Evolutionary conservation across 805 yeast genomes (phyloP), one percentile per base, ranked within the genome.

Genomic region (Metschnikowia gelsemii): DNA sequence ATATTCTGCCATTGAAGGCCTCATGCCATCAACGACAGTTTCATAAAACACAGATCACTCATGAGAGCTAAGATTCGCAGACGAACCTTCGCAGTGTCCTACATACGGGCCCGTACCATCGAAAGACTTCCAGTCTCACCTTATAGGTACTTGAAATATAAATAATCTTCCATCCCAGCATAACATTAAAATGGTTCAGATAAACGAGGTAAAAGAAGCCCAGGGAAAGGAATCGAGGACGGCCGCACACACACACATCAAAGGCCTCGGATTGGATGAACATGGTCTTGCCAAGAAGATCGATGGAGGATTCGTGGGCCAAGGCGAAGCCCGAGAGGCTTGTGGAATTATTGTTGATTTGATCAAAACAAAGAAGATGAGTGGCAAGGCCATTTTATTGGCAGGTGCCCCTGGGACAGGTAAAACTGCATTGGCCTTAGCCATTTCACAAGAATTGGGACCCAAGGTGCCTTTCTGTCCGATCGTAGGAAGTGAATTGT

Each of bases 321-420:
- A 84, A 61, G 63, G 69, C 23, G 74, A 71, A 42, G 93, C 93
- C 14, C 73, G 93, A 63, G 90, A 83, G 66, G 98, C 97, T 0
- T 89, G 96, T 59, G 99, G 99, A 50, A 84, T 93, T 40, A 78
- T 93, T 49, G 95, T 91, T 28, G 97, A 93, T 65, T 73, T 93
- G 66, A 88, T 93, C 68, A 90, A 89, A 66, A 82, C 87, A 23
- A 88, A 87, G 56, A 87, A 83, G 64, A 85, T 93, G 83, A 84
- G 95, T 38, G 99, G 99, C 21, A 86, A 91, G 58, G 98, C 96
- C n/a, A 81, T 93, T 38, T 67, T 93, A 46, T 74, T 93, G 40
- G 98, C 99, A 0, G 99, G 99, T 38, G 95, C 96, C 5, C 98
- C 99, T 8, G 96, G 98, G 0, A 91, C 98, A 5, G 99, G 99